A percentile compares a stretch with the other conserved stretches of the same genome.
These are phyloP conservation scores for Cyclocybe aegerita DNA, from an alignment of 768 basidiomycete species.

Conservation along the genomic window DNA sequence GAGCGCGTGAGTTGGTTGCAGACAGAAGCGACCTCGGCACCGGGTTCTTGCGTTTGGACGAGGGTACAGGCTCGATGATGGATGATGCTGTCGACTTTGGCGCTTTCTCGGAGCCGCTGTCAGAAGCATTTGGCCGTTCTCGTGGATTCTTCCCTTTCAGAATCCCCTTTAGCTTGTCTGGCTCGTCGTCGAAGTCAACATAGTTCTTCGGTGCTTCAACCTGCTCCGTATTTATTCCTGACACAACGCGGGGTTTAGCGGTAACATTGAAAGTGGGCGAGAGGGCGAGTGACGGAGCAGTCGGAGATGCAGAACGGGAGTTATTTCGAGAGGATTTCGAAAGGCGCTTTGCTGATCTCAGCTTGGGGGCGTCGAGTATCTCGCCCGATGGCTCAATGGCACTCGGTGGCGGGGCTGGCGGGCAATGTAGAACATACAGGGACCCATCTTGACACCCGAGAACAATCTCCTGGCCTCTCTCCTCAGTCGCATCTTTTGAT, in stretches of 20 bases:
- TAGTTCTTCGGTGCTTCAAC: conserved; percentile 78
- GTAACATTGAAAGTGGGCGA: conserved; percentile 51
- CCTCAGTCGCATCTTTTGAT: conserved; percentile 6
- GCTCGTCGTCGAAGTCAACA: conserved; percentile 82
- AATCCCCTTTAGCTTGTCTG: conserved; percentile 72
- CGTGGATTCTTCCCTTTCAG: conserved; percentile 54
- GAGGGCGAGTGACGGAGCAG: conserved; percentile 28
- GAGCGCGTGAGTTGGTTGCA: conserved; percentile 41
- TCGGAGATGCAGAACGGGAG: conserved; percentile 40
- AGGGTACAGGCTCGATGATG: conserved; percentile 18
- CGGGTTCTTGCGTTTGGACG: conserved; percentile 28
- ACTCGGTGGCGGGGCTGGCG: conserved; percentile 8
- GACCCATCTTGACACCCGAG: conserved; percentile 45
- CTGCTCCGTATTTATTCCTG: conserved; percentile 67
- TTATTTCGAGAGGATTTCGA: conserved; percentile 22
- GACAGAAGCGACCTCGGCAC: conserved; percentile 44
- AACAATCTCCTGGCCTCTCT: conserved; percentile 23
- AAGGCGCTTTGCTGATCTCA: conserved; percentile 18
- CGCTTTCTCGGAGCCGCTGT: conserved; percentile 20
- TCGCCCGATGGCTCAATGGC: conserved; percentile 13
- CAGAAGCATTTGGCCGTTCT: conserved; percentile 28
- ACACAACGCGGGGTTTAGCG: conserved; percentile 63
- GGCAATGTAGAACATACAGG: conserved; percentile 38
- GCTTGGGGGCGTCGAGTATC: conserved; percentile 15
- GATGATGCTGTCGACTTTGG: conserved; percentile 24